Percentiles rank a stretch among this genome's conserved stretches.
phyloP scores from a whole-genome alignment of 352 stramenopile species.

The Pythium insidiosum region DNA sequence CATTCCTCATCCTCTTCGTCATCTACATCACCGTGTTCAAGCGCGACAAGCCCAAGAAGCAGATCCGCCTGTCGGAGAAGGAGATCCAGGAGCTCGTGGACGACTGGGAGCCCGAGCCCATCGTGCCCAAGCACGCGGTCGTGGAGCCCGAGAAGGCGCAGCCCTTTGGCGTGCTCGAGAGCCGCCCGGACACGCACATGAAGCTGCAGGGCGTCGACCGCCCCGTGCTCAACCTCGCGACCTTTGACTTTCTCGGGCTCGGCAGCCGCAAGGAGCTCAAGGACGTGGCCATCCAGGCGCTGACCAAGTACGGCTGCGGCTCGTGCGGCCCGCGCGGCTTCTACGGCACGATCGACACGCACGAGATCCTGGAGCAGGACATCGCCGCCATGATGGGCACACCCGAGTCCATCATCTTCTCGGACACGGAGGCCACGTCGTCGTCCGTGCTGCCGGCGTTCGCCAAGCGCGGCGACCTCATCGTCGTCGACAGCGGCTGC shows the following conservation, averaged over 20 bases:
- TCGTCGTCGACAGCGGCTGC: slow-evolving; percentile 94
- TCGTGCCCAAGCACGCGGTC: slow-evolving; percentile 51
- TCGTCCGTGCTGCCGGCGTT: slow-evolving; percentile 95
- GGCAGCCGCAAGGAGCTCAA: slow-evolving; percentile 82
- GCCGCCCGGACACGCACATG: slow-evolving; percentile 70
- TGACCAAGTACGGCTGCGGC: slow-evolving; percentile 96
- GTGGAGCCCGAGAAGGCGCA: slow-evolving; percentile 27
- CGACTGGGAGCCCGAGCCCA: slow-evolving; percentile 85
- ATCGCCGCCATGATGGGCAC: slow-evolving; percentile 90
- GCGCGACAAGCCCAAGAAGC: slow-evolving; percentile 35
- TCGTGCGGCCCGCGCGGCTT: slow-evolving; percentile 97
- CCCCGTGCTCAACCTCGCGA: slow-evolving; percentile 92
- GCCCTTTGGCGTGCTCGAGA: slow-evolving; percentile 73
- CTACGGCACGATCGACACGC: slow-evolving; percentile 95
- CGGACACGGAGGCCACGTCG: slow-evolving; percentile 92
- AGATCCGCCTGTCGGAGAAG: slow-evolving; percentile 73
- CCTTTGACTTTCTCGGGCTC: slow-evolving; percentile 95
- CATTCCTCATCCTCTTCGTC: slow-evolving; percentile 94
- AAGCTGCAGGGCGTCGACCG: slow-evolving; percentile 61
- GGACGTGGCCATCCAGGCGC: slow-evolving; percentile 77
- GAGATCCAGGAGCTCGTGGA: slow-evolving; percentile 90
- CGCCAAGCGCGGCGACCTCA: slow-evolving; percentile 94
- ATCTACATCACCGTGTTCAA: slow-evolving; percentile 89
- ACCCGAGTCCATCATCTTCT: slow-evolving; percentile 95
- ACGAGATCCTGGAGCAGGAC: slow-evolving; percentile 87